Percentiles rank a stretch among this genome's conserved stretches.
Conservation (phyloP, 176 grass and related monocot genomes). For the Carex myosuroides region DNA sequence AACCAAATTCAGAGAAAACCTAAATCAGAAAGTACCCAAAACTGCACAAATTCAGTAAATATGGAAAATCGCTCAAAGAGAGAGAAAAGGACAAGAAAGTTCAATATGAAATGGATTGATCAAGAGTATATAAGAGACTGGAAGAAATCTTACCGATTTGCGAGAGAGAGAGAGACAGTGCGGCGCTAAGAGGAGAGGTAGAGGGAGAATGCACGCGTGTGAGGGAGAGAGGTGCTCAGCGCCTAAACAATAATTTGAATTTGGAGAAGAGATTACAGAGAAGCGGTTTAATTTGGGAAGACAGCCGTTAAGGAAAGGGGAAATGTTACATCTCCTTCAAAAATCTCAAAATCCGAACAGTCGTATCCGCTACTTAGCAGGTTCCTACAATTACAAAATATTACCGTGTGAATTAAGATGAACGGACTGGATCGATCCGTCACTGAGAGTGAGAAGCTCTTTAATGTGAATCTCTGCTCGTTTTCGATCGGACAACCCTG, state of each 20-base stretch:
- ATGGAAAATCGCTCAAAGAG: background rate
- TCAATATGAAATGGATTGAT: background rate
- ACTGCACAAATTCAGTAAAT: background rate
- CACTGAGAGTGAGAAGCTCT: too few relatives aligned
- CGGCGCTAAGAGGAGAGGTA: background rate
- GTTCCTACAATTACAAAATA: too few relatives aligned
- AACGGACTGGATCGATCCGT: too few relatives aligned
- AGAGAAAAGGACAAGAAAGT: background rate
- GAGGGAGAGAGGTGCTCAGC: background rate
- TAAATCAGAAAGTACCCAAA: background rate
- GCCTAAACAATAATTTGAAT: background rate
- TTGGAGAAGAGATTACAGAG: background rate
- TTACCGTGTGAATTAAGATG: too few relatives aligned
- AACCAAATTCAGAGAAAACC: background rate
- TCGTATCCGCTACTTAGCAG: too few relatives aligned
- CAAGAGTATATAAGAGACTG: background rate
- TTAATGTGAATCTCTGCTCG: too few relatives aligned
- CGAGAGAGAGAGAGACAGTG: background rate
- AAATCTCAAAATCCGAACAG: too few relatives aligned
- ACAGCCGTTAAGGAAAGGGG: too few relatives aligned
- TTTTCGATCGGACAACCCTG: too few relatives aligned
- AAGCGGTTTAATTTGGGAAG: background rate
- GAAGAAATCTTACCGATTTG: background rate
- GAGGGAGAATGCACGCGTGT: background rate
- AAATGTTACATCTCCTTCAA: too few relatives aligned